Conservation (phyloP, 148 eudicot species). For the Silene uniflora region DNA sequence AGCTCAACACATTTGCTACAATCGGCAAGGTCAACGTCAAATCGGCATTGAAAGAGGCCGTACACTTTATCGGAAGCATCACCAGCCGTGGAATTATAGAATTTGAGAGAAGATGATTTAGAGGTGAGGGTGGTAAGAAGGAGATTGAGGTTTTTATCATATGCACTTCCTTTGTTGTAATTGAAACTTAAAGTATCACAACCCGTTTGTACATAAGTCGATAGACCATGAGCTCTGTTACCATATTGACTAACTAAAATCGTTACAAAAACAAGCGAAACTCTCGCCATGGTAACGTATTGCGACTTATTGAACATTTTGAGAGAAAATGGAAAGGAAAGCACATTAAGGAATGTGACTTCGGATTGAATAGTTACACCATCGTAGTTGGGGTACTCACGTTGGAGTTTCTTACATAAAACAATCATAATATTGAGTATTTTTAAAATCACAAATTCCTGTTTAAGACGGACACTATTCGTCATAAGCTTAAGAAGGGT, state of each 20-base stretch:
- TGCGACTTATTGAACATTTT: too few species aligned
- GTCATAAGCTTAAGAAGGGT: too few species aligned
- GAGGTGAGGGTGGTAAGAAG: not conserved
- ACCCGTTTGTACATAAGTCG: not conserved
- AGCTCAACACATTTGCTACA: constrained; percentile 1
- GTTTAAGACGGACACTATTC: too few species aligned
- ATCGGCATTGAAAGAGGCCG: constrained; percentile 15
- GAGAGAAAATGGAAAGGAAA: too few species aligned
- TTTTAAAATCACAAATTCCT: too few species aligned
- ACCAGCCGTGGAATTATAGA: constrained; percentile 4
- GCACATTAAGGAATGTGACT: too few species aligned
- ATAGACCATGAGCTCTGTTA: not conserved
- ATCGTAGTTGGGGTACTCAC: too few species aligned
- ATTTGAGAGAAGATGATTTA: not conserved
- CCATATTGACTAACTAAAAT: not conserved
- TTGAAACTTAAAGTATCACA: not conserved
- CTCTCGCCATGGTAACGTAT: not conserved
- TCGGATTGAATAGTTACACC: too few species aligned
- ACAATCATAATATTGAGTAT: too few species aligned
- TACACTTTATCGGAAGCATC: constrained; percentile 1
- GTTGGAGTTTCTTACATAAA: too few species aligned
- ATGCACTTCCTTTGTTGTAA: constrained; percentile 2
- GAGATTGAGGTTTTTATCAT: not conserved
- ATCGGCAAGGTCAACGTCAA: not conserved
- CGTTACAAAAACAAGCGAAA: not conserved